These are phyloP conservation scores for Nitzschia putrida DNA, from an alignment of 108 stramenopile genomes.

Conservation along the genomic window DNA sequence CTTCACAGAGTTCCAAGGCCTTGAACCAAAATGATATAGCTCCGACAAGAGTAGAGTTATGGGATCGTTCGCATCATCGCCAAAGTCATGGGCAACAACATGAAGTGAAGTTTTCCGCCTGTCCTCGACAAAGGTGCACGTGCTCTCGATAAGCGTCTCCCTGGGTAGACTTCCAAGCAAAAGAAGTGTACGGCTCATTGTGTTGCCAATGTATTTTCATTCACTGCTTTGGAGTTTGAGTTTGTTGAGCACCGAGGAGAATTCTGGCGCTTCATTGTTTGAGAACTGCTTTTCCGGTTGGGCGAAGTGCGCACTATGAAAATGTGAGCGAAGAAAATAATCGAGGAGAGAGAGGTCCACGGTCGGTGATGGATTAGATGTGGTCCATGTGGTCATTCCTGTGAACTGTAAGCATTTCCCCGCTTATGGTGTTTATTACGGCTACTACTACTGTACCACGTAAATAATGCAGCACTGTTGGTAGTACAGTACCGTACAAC, in stretches of 20 bases:
- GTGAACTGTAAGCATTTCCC: too few species aligned
- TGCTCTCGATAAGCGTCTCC: background rate
- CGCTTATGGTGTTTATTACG: too few species aligned
- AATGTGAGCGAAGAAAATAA: too few species aligned
- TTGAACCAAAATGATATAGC: background rate
- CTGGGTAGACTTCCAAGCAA: background rate
- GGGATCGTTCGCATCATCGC: background rate
- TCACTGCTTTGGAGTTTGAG: too few species aligned
- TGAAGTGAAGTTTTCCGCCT: background rate
- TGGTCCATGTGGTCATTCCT: too few species aligned
- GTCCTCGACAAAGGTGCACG: background rate
- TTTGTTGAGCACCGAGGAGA: background rate
- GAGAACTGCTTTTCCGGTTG: background rate
- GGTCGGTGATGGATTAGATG: too few species aligned
- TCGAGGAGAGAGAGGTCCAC: too few species aligned
- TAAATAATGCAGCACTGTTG: too few species aligned
- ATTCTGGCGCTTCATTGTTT: background rate
- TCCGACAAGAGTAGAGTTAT: background rate
- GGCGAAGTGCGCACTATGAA: background rate
- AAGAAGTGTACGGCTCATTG: slow-evolving; percentile 9
- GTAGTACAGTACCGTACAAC: too few species aligned
- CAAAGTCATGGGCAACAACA: slow-evolving; percentile 16
- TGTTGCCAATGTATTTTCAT: background rate
- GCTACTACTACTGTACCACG: too few species aligned
- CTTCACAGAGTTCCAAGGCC: slow-evolving; percentile 17